Evolutionary conservation across 164 flowering plant species (phyloP).

Genomic region (Piper longum): DNA sequence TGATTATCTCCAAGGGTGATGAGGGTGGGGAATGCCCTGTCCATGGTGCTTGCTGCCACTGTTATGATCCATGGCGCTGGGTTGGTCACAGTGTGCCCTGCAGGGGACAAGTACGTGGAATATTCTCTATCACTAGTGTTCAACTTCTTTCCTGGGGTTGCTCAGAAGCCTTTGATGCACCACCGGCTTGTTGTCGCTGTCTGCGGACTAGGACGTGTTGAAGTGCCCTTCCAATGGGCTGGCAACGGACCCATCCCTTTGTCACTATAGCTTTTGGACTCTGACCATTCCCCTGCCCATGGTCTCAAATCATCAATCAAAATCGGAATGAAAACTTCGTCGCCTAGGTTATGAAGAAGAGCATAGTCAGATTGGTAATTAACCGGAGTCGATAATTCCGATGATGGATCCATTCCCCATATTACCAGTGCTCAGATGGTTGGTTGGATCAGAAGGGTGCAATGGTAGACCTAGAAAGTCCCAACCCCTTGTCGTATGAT

Average conservation of each 20-base stretch:
- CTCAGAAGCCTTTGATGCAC: conserved; percentile 9
- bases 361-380: background rate
- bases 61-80: conserved; percentile 51
- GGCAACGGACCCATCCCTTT: conserved; percentile 34
- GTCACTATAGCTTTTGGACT: conserved; percentile 26
- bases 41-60: conserved; percentile 57
- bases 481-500: conserved; percentile 45
- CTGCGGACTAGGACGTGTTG: conserved; percentile 17
- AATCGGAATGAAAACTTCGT: background rate
- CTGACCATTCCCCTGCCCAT: conserved; percentile 40
- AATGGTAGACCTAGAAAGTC: conserved; percentile 31
- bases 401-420: conserved; percentile 32
- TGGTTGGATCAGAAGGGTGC: conserved; percentile 1
- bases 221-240: conserved; percentile 34
- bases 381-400: conserved; percentile 43
- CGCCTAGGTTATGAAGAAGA: too few relatives aligned
- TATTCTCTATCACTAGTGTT: background rate
- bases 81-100: conserved; percentile 24
- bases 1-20: conserved; percentile 22
- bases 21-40: conserved; percentile 26
- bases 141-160: background rate
- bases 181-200: conserved; percentile 18
- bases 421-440: conserved; percentile 14
- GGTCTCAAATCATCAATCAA: background rate
- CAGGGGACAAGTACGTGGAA: conserved; percentile 11